Percentiles rank a stretch among this genome's conserved stretches.
Evolutionary conservation across 352 stramenopile genomes (phyloP).

Genomic region (Globisporangium cederbergense): DNA sequence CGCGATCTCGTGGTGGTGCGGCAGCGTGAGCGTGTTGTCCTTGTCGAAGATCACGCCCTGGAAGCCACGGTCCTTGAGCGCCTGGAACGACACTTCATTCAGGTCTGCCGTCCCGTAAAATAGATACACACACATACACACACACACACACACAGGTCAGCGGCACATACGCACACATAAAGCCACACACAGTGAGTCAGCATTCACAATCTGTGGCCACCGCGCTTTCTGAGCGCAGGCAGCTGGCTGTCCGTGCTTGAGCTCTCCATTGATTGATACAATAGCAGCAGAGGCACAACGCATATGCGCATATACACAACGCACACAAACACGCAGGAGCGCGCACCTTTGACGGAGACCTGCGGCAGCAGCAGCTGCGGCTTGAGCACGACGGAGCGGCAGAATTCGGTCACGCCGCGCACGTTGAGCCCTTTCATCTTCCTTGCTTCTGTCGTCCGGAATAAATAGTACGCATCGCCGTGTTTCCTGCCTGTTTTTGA

Average conservation of each 20-base stretch:
- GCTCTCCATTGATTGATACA: not conserved
- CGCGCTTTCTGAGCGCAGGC: not conserved
- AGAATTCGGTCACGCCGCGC: constrained; percentile 77
- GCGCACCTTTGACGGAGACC: constrained; percentile 69
- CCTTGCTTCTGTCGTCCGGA: not conserved
- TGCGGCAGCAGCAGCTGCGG: constrained; percentile 79
- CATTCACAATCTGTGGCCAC: not conserved
- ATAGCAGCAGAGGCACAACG: not conserved
- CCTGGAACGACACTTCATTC: constrained; percentile 80
- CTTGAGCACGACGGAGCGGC: constrained; percentile 60
- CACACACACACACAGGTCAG: not conserved
- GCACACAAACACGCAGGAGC: not conserved
- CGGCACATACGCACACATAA: not conserved
- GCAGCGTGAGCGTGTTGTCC: constrained; percentile 95
- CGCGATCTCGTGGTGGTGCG: constrained; percentile 85
- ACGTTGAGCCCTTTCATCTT: constrained; percentile 75
- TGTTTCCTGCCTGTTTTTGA: constrained; percentile 2
- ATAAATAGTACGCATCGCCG: constrained; percentile 1
- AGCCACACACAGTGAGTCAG: not conserved
- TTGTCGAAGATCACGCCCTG: constrained; percentile 96
- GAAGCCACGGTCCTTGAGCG: constrained; percentile 81
- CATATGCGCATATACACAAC: not conserved
- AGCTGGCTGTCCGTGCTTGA: not conserved
- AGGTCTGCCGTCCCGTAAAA: constrained; percentile 38
- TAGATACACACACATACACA: not conserved